Base-by-base conservation (phyloP, 371 early-diverging fungal species). In the Mucor sp. region DNA sequence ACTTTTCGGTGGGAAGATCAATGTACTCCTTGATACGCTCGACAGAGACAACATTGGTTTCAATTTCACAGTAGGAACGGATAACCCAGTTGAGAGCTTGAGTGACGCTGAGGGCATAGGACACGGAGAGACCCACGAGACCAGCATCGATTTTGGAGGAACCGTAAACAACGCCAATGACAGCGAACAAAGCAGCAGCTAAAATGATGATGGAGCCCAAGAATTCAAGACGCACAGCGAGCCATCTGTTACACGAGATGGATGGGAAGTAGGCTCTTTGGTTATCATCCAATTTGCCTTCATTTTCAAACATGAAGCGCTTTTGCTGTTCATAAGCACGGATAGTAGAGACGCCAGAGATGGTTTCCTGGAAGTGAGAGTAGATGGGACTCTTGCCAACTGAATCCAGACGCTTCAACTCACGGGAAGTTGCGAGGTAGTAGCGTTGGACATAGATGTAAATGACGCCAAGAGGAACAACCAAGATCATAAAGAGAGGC, bases 21-120 rank as follows among this genome's bases (percentile, higher is more conserved):
- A 87, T 85, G 68, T 97, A 96, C 78, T 98, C 96, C 60, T 90
- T 82, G 62, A 95, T 85, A 53, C 97, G 91, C 75, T 94, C 97
- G 43, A 95, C 90, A 7, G 95, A 82, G 2, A 93, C 90, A 66
- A 97, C 89, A 43, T 91, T 91, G 63, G 87, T 92, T 77, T 82
- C 82, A 47, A 82, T 79, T 62, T 79, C 79, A 76, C 78, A 79
- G 59, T 75, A 82, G 6, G 69, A 69, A 15, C 97, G 86, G 27
- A 97, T 90, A 65, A 89, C 85, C 92, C 95, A 95, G 63, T 93
- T 94, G 23, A 98, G 77, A 14, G 91, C 86, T 67, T 92, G 91
- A 1, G 95, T 95, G 14, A 94, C 85, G 17, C 80, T 86, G 57
- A 97, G 72, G 4, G 98, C 94, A 75, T 95, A 97, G 4, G 94